A percentile compares a stretch with the other conserved stretches of the same genome.
Evolutionary conservation across 2,329 filamentous ascomycete genomes (phyloP).

Genomic region (Pseudocercospora fuligena): DNA sequence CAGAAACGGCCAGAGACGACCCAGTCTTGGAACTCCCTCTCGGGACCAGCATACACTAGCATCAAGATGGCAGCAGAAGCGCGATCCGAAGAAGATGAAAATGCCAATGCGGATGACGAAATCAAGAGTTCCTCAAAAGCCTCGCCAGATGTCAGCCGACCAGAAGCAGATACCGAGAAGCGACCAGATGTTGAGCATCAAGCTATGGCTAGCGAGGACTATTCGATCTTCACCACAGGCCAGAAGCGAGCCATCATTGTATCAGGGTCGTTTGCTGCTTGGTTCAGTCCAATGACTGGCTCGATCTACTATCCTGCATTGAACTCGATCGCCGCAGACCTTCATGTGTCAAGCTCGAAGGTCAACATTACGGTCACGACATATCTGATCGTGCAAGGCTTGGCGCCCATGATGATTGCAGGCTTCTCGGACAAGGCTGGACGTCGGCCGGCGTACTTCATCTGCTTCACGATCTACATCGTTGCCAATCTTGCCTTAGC

Average conservation of each 20-base stretch:
- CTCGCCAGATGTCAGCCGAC: background rate
- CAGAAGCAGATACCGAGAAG: constrained; percentile 2
- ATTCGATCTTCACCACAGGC: constrained; percentile 38
- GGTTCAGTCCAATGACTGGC: constrained; percentile 42
- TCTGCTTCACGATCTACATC: constrained; percentile 41
- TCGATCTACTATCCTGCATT: constrained; percentile 48
- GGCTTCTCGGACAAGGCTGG: constrained; percentile 40
- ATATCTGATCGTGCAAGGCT: constrained; percentile 49
- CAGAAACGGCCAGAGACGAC: background rate
- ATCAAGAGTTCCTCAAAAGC: background rate
- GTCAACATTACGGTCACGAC: constrained; percentile 59
- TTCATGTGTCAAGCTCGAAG: constrained; percentile 47
- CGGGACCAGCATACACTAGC: background rate
- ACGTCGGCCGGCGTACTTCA: constrained; percentile 40
- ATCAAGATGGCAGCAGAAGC: background rate
- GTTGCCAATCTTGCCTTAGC: constrained; percentile 43
- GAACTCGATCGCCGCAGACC: constrained; percentile 42
- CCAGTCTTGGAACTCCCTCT: background rate
- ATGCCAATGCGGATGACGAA: background rate
- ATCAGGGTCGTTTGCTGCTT: constrained; percentile 34
- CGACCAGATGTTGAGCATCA: constrained; percentile 1
- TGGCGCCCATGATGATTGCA: constrained; percentile 41
- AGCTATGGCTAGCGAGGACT: constrained; percentile 30
- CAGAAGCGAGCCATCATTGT: constrained; percentile 41
- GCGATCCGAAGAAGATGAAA: background rate